Base-by-base conservation (phyloP, 2,329 filamentous ascomycete genomes). In the Fusarium zealandicum region DNA sequence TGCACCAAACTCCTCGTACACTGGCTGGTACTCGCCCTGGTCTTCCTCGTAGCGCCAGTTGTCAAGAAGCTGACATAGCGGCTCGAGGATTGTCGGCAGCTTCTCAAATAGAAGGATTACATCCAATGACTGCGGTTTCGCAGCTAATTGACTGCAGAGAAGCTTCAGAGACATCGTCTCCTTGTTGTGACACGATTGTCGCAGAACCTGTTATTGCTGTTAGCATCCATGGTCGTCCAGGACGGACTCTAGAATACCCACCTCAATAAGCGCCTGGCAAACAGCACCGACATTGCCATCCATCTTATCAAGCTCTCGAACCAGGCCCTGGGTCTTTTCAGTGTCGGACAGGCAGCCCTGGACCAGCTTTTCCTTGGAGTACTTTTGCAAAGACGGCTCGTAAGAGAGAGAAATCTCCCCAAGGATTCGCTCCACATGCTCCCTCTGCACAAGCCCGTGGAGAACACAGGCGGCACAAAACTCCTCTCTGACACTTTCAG, bases 401-500 rank as follows among this genome's bases (percentile, higher is more conserved):
- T 87, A 89, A 61, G 91, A 87, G 77, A 95, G 89, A 1, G 91
- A 90, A 18, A 92, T 88, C 66, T 96, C 92, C 5, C 92, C 92
- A 2, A 97, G 77, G 9, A 99, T 82, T 4, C 84, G 83, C 69
- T 93, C 87, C 13, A 96, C 90, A 42, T 88, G 90, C 28, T 85
- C 81, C 60, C 92, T 87, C 1, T 87, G 84, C 18, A 98, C 87
- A n/a, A 99, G 78, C 1, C 87, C 86, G 71, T 98, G 93, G 32
- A 97, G 80, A 48, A 90, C 91, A 70, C 95, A 99, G 1, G 93
- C 88, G 60, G 96, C 95, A 33, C 96, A 84, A 63, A 98, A 98
- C 57, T 97, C 83, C 53, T 85, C 82, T 13, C 83, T 77, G 9
- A 84, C 82, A 35, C 79, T 83, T 51, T 86, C 82, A 0, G 83